Base-by-base conservation (phyloP, 495 filamentous ascomycete genomes). In the Jackrogersella multiformis region DNA sequence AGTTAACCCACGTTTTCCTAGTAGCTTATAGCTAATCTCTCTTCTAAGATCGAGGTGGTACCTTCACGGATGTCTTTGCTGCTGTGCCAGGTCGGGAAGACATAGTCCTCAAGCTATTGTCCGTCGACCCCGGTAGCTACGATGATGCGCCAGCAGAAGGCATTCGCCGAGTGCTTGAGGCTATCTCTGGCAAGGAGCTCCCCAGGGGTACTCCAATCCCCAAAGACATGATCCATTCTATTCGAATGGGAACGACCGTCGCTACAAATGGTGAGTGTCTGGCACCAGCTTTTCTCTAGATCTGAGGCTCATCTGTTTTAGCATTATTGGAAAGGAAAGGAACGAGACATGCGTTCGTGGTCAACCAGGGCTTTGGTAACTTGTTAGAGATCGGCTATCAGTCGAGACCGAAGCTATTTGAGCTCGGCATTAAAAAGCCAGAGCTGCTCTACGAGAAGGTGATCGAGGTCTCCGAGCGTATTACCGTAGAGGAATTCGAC, bases 351-450 rank as follows among this genome's bases (percentile, higher is more conserved):
- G 94, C 89, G 3, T 84, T 99, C 70, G 85, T 98, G 34, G 93
- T 96, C 13, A 97, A 95, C 4, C 90, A 92, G 73, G 95, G 95
- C 0, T 99, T 99, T 78, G 90, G 88, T 39, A 94, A 99, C 78
- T 92, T 94, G 64, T 82, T 99, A 21, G 89, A 91, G 39, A 95
- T 94, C 64, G 92, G 91, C 23, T 93, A 94, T 75, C 92, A 95
- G 73, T 91, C 89, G 10, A 82, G 92, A 1, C 92, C 92, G 4
- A 87, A 87, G 66, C 92, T 95, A 59, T 95, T 95, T 63, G 92
- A 95, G 69, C 78, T 95, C 26, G 88, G 87, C 7, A 93, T 94
- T 69, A 83, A 82, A 36, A 90, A 91, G 68, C 92, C 92, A 0
- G 91, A 92, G 35, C 87, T 93, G 1, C 80, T 95, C 1, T 93